A percentile compares a stretch with the other conserved stretches of the same genome.
phyloP scores from a whole-genome alignment of 768 basidiomycete genomes.

The Naganishia onofrii region DNA sequence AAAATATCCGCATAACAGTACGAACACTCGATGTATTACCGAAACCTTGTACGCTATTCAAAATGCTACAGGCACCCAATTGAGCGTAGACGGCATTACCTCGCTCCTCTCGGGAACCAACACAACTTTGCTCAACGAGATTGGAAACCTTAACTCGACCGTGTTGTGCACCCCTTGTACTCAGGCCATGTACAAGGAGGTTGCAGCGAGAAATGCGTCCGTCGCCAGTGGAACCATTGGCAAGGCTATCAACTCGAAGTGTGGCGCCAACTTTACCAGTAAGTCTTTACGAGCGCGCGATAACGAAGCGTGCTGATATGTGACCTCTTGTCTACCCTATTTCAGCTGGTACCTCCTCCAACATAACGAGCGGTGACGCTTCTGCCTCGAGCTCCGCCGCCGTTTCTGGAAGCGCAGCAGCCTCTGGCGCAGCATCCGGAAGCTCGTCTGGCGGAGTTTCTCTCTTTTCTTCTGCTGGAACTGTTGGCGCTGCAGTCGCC shows the following conservation, averaged over 20 bases:
- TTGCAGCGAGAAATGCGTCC: constrained; percentile 38
- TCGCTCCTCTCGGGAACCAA: constrained; percentile 38
- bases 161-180: constrained; percentile 51
- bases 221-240: constrained; percentile 38
- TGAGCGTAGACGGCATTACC: constrained; percentile 41
- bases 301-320: no score
- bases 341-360: constrained; percentile 14
- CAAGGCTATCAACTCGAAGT: constrained; percentile 38
- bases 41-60: constrained; percentile 43
- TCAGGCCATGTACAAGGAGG: constrained; percentile 44
- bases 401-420: constrained; percentile 25
- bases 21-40: constrained; percentile 49
- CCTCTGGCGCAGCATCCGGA: constrained; percentile 21
- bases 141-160: constrained; percentile 34
- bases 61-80: constrained; percentile 40
- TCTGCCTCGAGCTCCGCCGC: constrained; percentile 31
- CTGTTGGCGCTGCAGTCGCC: constrained; percentile 24
- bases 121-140: constrained; percentile 29
- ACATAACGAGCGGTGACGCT: constrained; percentile 23
- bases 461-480: constrained; percentile 22
- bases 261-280: constrained; percentile 44
- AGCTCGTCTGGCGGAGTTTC: constrained; percentile 9
- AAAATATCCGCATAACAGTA: constrained; percentile 30
- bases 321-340: neutral
- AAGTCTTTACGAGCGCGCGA: constrained; percentile 19